These are phyloP conservation scores for Athelia sp. DNA, from an alignment of 1,284 basidiomycete species.

Conservation along the genomic window DNA sequence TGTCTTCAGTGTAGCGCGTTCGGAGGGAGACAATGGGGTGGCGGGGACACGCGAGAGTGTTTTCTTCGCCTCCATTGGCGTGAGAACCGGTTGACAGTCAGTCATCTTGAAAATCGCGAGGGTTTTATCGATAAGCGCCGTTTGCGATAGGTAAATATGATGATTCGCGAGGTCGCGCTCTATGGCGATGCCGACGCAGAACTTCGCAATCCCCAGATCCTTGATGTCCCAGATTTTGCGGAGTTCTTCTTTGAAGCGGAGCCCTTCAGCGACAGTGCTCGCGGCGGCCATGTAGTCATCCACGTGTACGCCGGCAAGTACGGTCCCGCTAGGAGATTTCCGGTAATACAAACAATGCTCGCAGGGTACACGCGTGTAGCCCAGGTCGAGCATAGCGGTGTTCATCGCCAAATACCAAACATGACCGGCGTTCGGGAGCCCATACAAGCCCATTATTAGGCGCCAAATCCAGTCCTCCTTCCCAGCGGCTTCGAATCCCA, in stretches of 20 bases:
- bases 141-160: conserved; percentile 29
- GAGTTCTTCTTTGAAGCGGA: conserved; percentile 23
- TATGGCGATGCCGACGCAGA: conserved; percentile 26
- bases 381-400: conserved; percentile 18
- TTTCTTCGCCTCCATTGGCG: conserved; percentile 23
- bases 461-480: conserved; percentile 25
- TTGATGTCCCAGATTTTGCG: conserved; percentile 22
- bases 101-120: conserved; percentile 26
- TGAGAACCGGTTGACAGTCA: conserved; percentile 20
- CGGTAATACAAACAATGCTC: conserved; percentile 33
- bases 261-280: conserved; percentile 10
- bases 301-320: conserved; percentile 26
- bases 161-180: conserved; percentile 15
- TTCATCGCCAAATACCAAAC: conserved; percentile 34
- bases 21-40: conserved; percentile 1
- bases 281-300: conserved; percentile 29
- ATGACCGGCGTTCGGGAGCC: conserved; percentile 31
- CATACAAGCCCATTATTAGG: conserved; percentile 32
- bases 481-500: conserved; percentile 22
- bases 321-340: conserved; percentile 8
- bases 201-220: conserved; percentile 17
- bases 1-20: conserved; percentile 7
- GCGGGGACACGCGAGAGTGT: conserved; percentile 11
- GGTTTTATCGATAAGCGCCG: conserved; percentile 30
- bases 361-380: conserved; percentile 15